phyloP scores from a whole-genome alignment of 2,329 filamentous ascomycete genomes.

The Didymella keratinophila region DNA sequence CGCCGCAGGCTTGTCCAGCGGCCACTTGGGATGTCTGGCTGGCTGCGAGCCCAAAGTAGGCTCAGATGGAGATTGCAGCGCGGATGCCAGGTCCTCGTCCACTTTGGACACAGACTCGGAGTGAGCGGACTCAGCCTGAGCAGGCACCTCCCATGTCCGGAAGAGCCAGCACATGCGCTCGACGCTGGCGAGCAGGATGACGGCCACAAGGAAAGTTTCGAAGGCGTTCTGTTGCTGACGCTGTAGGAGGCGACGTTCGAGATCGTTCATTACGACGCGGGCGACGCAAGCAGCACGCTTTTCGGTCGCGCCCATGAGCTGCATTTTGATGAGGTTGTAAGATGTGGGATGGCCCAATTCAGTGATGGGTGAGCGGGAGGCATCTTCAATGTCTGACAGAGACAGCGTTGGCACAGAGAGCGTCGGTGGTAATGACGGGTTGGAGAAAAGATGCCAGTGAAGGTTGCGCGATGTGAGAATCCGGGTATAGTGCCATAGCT shows the following conservation, averaged over 20 bases:
- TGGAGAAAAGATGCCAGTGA: constrained; percentile 59
- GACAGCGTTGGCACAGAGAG: constrained; percentile 44
- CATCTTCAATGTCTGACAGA: constrained; percentile 40
- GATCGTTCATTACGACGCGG: constrained; percentile 65
- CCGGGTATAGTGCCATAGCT: constrained; percentile 65
- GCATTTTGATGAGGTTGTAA: constrained; percentile 60
- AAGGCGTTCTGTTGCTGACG: constrained; percentile 65
- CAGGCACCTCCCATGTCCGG: constrained; percentile 57
- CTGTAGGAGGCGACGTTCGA: constrained; percentile 67
- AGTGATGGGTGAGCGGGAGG: constrained; percentile 40
- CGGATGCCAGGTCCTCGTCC: constrained; percentile 33
- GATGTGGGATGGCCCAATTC: constrained; percentile 51
- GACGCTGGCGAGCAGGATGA: constrained; percentile 66
- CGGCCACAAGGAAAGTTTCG: constrained; percentile 65
- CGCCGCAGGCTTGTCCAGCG: constrained; percentile 60
- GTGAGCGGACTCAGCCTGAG: constrained; percentile 1
- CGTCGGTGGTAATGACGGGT: constrained; percentile 50
- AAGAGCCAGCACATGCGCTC: constrained; percentile 68
- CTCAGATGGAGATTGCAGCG: constrained; percentile 30
- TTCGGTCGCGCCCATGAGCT: constrained; percentile 64
- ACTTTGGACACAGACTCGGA: constrained; percentile 3
- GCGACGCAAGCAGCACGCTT: constrained; percentile 61
- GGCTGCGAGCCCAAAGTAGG: constrained; percentile 16
- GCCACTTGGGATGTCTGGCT: constrained; percentile 54
- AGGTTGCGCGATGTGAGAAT: constrained; percentile 61